Percentiles rank a stretch among this genome's conserved stretches.
phyloP scores from a whole-genome alignment of 2,329 filamentous ascomycete species.

The Apiospora marii region DNA sequence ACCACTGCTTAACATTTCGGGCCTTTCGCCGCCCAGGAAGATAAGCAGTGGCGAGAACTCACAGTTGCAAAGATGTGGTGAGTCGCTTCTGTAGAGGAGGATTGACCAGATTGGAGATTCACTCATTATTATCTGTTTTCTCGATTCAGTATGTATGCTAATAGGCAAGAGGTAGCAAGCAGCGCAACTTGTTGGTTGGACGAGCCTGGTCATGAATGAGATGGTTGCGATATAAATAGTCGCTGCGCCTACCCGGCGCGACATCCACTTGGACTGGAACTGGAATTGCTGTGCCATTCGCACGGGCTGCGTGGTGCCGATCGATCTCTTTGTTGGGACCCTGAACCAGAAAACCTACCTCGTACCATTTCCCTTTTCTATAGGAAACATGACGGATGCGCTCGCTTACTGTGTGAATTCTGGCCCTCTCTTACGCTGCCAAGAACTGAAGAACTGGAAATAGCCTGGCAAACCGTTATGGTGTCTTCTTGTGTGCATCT shows the following conservation, averaged over 20 bases:
- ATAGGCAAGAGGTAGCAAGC: background rate
- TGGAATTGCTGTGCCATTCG: slow-evolving; percentile 4
- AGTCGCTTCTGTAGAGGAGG: background rate
- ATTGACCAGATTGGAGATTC: background rate
- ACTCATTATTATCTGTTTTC: background rate
- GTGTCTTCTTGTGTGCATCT: background rate
- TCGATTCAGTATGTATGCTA: background rate
- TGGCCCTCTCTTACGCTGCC: background rate
- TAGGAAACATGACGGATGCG: background rate
- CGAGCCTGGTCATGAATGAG: background rate
- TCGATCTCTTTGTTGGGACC: background rate
- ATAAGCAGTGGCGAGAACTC: background rate
- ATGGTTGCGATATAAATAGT: slow-evolving; percentile 12
- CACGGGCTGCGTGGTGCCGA: background rate
- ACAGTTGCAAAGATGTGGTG: background rate
- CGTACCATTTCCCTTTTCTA: background rate
- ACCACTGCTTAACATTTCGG: background rate
- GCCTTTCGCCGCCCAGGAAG: background rate
- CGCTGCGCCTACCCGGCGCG: background rate
- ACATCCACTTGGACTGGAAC: background rate
- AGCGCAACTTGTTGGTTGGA: background rate
- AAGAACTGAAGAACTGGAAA: background rate
- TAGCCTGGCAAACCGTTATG: background rate
- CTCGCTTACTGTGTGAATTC: background rate
- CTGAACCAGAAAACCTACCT: background rate